Evolutionary conservation across 73 alveolate species (phyloP).

Genomic region (Tetrahymena elliotti): DNA sequence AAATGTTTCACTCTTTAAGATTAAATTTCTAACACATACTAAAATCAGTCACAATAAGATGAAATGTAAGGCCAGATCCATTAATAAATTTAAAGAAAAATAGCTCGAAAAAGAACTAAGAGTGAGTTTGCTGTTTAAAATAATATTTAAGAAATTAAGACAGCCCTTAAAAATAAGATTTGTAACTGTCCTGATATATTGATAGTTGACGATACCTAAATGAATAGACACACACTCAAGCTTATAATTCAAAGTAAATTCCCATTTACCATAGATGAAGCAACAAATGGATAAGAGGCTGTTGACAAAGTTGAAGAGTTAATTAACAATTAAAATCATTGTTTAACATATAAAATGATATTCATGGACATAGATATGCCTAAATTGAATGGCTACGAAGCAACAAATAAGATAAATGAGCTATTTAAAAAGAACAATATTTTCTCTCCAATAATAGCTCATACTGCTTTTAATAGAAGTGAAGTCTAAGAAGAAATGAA

Average conservation of each 20-base stretch:
- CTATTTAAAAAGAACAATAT: not conserved
- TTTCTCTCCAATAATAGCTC: not conserved
- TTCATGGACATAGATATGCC: not conserved
- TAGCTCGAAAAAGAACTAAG: not conserved
- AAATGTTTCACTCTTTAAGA: not conserved
- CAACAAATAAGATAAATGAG: not conserved
- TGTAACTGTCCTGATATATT: not conserved
- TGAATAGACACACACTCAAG: not conserved
- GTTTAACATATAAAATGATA: not conserved
- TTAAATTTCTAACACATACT: not conserved
- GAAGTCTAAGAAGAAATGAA: not conserved
- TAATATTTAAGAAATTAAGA: not conserved
- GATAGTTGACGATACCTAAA: not conserved
- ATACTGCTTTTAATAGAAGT: not conserved
- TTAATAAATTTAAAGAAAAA: not conserved
- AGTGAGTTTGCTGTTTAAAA: not conserved
- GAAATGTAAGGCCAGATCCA: not conserved
- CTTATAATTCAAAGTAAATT: not conserved
- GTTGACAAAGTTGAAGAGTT: not conserved
- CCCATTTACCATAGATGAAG: not conserved
- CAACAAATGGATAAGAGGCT: not conserved
- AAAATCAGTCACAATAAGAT: not conserved
- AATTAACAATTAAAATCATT: not conserved
- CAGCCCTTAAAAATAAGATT: not conserved
- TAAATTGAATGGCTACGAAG: not conserved